Percentiles rank a stretch among this genome's conserved stretches.
These are phyloP conservation scores for Cryptococcus maquisensis DNA, from an alignment of 1,284 basidiomycete genomes.

Conservation along the genomic window DNA sequence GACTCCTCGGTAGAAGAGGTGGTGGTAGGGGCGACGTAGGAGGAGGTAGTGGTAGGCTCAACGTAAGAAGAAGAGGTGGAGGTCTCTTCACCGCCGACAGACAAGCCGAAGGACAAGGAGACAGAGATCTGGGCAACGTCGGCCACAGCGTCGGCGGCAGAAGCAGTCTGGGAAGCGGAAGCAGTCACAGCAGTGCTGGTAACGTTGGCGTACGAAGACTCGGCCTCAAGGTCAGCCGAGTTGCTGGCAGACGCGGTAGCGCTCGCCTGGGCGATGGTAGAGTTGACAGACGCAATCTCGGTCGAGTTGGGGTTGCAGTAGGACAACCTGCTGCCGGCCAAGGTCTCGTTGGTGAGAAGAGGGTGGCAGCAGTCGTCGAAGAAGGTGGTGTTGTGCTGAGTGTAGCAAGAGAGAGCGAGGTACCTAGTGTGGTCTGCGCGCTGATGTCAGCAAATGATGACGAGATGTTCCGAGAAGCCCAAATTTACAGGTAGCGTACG, in stretches of 20 bases:
- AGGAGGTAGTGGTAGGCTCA: conserved; percentile 8
- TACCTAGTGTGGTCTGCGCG: conserved; percentile 59
- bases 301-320: conserved; percentile 54
- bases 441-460: conserved; percentile 1
- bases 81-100: too few relatives aligned
- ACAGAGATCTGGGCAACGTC: conserved; percentile 11
- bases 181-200: conserved; percentile 15
- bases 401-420: conserved; percentile 54
- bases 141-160: conserved; percentile 11
- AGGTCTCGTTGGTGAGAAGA: conserved; percentile 52
- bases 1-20: conserved; percentile 1
- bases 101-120: conserved; percentile 3
- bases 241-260: conserved; percentile 26
- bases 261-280: conserved; percentile 23
- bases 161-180: conserved; percentile 4
- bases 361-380: conserved; percentile 64
- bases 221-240: conserved; percentile 14
- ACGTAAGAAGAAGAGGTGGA: conserved; percentile 4
- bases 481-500: conserved; percentile 55
- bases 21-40: conserved; percentile 9
- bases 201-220: conserved; percentile 10
- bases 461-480: background rate
- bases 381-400: conserved; percentile 58
- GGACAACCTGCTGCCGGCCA: conserved; percentile 53
- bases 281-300: conserved; percentile 21